Base-by-base conservation (phyloP, 2,329 filamentous ascomycete genomes). In the Pseudopithomyces chartarum region DNA sequence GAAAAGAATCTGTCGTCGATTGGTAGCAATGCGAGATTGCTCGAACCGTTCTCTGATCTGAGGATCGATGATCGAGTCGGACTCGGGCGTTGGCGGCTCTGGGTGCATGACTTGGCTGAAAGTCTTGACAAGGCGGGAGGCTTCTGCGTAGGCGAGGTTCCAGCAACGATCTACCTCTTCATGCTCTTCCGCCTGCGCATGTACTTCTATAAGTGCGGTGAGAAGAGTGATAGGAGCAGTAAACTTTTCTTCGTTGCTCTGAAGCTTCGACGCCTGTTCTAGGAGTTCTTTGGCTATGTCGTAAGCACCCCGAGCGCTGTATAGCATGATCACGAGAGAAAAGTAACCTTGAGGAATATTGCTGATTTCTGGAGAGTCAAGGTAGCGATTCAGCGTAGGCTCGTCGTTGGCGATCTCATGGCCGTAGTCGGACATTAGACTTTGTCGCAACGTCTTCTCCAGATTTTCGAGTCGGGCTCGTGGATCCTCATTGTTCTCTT, bases 141-240 rank as follows among this genome's bases (percentile, higher is more conserved):
- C 84, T 58, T 82, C 81, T 5, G 79, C 65, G 54, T 89, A 81
- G 2, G 87, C 82, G 23, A 87, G 73, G 1, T 83, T 63, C 91
- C 92, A 97, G 49, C 85, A 87, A 44, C 82, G 74, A 59, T 85
- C 82, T 19, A 94, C 86, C 50, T 85, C 81, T 5, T 83, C 78
- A 62, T 86, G 83, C 20, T 87, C 81, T 38, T 80, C 76, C 17
- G 87, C 83, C 50, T 81, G 78, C 42, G 86, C 77, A 67, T 90
- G 84, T 0, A 86, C 82, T 20, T 82, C 78, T 89, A 97, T 93
- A 56, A 94, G 75, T 8, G 87, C 74, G 6, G 72, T 74, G 22
- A 77, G 66, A 43, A 78, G 84, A 0, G 79, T 81, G 23, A 73
- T 62, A 11, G 73, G 70, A 1, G 60, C 61, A 20, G 62, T 59